Conservation (phyloP, 805 yeast genomes). For the Monosporozyma solicola region DNA sequence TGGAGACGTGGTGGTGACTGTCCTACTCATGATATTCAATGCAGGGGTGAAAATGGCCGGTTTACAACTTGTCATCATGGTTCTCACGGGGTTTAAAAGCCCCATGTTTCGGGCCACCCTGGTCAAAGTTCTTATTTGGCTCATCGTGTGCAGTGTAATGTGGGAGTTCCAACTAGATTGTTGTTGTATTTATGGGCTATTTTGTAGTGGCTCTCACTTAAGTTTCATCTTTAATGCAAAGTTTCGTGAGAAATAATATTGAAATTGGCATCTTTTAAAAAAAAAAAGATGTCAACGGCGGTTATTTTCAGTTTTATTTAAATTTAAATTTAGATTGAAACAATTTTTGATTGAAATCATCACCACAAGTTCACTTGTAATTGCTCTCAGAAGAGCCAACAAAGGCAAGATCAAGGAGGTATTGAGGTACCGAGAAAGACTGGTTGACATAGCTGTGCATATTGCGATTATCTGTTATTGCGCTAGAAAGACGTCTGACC, state of each 20-base stretch:
- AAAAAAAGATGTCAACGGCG: not conserved
- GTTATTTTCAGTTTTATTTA: not conserved
- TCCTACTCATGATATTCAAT: not conserved
- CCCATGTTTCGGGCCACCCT: not conserved
- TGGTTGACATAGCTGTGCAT: not conserved
- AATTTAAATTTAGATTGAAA: not conserved
- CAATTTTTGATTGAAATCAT: not conserved
- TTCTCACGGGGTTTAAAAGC: not conserved
- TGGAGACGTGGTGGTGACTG: not conserved
- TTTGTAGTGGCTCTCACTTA: not conserved
- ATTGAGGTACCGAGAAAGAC: not conserved
- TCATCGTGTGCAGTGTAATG: not conserved
- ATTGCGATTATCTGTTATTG: not conserved
- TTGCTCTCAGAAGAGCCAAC: not conserved
- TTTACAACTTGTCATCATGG: not conserved
- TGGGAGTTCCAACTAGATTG: not conserved
- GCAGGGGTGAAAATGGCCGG: not conserved
- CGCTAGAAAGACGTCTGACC: not conserved
- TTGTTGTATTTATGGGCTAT: not conserved
- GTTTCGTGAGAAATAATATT: not conserved
- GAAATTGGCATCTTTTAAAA: not conserved
- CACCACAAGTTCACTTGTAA: not conserved
- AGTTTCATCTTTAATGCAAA: not conserved
- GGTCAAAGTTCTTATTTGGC: not conserved
- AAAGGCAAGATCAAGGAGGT: not conserved